These are phyloP conservation scores for Penicillium dipodomyicola DNA, from an alignment of 495 filamentous ascomycete genomes.

Conservation along the genomic window DNA sequence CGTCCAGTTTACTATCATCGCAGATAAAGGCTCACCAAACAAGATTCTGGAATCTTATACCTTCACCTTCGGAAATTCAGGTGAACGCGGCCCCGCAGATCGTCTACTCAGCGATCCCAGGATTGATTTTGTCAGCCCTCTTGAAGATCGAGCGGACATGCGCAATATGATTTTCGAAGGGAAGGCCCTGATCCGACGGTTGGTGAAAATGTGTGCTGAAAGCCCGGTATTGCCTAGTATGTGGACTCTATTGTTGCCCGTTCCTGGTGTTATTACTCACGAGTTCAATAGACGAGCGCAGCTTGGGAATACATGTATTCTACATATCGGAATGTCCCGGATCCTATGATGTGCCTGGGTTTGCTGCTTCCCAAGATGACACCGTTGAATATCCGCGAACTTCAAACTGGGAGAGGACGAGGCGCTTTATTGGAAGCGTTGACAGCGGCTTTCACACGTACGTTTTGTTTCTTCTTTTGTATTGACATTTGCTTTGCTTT, in stretches of 20 bases:
- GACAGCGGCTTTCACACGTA: constrained; percentile 7
- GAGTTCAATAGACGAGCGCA: background rate
- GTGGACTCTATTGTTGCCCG: background rate
- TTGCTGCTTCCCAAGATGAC: background rate
- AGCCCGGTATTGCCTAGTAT: background rate
- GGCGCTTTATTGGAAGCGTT: background rate
- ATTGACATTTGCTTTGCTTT: no score
- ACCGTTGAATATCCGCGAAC: background rate
- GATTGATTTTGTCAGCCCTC: background rate
- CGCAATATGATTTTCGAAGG: background rate
- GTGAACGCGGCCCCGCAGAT: background rate
- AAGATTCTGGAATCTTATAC: no score
- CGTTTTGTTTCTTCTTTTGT: background rate
- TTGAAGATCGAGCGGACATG: background rate
- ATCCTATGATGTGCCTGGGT: background rate
- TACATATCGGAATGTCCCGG: background rate
- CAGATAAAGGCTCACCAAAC: no score
- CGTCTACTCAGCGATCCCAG: background rate
- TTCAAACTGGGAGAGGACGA: background rate
- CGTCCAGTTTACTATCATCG: no score
- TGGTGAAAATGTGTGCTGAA: background rate
- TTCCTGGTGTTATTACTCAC: background rate
- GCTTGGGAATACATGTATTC: background rate
- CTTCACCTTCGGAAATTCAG: constrained; percentile 3
- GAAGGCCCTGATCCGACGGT: background rate